Percentiles rank a stretch among this genome's conserved stretches.
Evolutionary conservation across 169 alveolate species (phyloP).

Genomic region (Haemoproteus tartakovskyi): DNA sequence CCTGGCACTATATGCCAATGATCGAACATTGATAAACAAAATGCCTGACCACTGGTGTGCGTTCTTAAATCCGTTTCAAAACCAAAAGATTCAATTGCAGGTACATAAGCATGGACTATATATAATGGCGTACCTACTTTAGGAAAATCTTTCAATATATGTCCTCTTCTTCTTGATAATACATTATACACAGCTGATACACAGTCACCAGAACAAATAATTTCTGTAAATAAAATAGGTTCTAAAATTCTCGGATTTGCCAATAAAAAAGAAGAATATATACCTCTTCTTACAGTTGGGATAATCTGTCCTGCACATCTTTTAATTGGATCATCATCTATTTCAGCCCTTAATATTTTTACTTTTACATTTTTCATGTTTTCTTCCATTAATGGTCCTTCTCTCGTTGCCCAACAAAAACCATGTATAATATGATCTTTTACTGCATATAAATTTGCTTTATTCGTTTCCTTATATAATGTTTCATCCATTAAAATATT

Average conservation of each 20-base stretch:
- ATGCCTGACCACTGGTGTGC: conserved; percentile 97
- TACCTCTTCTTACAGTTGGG: conserved; percentile 96
- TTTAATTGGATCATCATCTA: conserved; percentile 88
- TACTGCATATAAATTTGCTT: conserved; percentile 74
- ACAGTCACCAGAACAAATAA: conserved; percentile 96
- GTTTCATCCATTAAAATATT: conserved; percentile 95
- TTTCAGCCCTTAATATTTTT: conserved; percentile 85
- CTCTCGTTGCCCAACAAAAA: conserved; percentile 99
- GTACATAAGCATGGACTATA: conserved; percentile 93
- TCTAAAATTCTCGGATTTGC: conserved; percentile 99
- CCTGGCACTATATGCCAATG: conserved; percentile 98
- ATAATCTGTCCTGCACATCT: conserved; percentile 98
- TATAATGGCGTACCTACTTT: conserved; percentile 93
- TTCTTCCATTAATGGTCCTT: conserved; percentile 99
- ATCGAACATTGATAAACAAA: conserved; percentile 93
- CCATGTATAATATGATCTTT: conserved; percentile 92
- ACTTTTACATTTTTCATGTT: conserved; percentile 90
- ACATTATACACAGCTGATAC: conserved; percentile 93
- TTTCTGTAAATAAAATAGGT: conserved; percentile 94
- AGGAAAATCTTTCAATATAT: conserved; percentile 88
- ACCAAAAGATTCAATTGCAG: conserved; percentile 99
- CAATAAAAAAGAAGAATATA: conserved; percentile 96
- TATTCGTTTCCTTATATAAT: conserved; percentile 91
- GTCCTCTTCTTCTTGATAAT: conserved; percentile 89
- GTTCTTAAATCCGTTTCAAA: conserved; percentile 98